phyloP scores from a whole-genome alignment of 352 stramenopile genomes.

The Phytophthora foliorum region DNA sequence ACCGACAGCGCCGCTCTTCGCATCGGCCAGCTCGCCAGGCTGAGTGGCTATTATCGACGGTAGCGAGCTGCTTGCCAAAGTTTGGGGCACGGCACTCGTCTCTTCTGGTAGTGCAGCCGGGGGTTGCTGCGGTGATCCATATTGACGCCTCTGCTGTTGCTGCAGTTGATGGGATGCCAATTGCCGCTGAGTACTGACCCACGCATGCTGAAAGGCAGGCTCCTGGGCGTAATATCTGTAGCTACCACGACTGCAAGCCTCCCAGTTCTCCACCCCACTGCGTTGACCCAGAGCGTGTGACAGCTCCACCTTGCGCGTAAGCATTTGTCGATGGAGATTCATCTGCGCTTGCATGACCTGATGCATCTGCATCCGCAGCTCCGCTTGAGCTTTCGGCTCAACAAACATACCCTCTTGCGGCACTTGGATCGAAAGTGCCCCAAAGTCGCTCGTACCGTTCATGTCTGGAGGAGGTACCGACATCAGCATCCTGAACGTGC shows the following conservation, averaged over 20 bases:
- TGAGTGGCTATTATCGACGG: constrained; percentile 13
- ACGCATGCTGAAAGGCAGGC: background rate
- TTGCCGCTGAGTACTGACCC: constrained; percentile 22
- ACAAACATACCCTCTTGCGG: background rate
- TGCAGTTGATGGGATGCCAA: constrained; percentile 1
- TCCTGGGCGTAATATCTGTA: constrained; percentile 11
- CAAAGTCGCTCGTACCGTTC: constrained; percentile 2
- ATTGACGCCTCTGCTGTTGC: constrained; percentile 15
- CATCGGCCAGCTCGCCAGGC: background rate
- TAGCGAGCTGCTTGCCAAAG: constrained; percentile 2
- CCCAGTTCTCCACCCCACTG: background rate
- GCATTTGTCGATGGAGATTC: constrained; percentile 85
- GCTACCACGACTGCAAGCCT: background rate
- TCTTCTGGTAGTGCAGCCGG: background rate
- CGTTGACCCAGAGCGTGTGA: constrained; percentile 45
- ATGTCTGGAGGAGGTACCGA: constrained; percentile 46
- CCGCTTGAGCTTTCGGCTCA: constrained; percentile 17
- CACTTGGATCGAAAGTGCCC: constrained; percentile 17
- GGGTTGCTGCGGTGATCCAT: background rate
- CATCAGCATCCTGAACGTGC: constrained; percentile 68
- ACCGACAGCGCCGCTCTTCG: constrained; percentile 37
- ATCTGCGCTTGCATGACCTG: constrained; percentile 86
- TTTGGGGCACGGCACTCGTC: background rate
- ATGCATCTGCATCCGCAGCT: constrained; percentile 80
- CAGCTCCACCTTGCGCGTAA: constrained; percentile 80